Evolutionary conservation across 176 grass and related monocot species (phyloP), one percentile per base, ranked within the genome.

Genomic region (Melocanna baccifera): DNA sequence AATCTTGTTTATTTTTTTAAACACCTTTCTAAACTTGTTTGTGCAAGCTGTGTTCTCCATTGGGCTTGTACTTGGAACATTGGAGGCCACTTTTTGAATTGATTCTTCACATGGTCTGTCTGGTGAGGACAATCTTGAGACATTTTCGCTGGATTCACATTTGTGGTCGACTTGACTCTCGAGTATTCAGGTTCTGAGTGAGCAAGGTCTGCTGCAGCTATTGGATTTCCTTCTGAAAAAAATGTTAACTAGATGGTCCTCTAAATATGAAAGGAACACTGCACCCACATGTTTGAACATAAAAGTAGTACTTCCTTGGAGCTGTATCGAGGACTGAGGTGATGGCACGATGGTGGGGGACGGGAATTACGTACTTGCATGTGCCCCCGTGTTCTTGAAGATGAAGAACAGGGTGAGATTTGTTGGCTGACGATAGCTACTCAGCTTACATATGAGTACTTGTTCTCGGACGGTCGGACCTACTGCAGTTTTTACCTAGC

Each of bases 211-310:
- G 22, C 78, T 67, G 22, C 53, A 56, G 53, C 53, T 56, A 4
- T 59, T 43, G 15, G n/a, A 52, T 67, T 76, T 84, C 52, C 10
- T n/a, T 66, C 1, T 7, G 20, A 25, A 63, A 26, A 41, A 63
- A 37, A 50, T 83, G 59, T 13, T 53, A 5, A 22, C 30, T 64
- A 22, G 51, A 4, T 67, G 36, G 8, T 84, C 45, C 30, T 75
- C 57, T n/a, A n/a, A 30, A 15, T 42, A 65, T 67, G 72, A 74
- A 74, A 12, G 72, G 20, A 67, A 42, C 47, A 55, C 43, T 64
- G 69, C 59, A 75, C 15, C 42, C 32, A 37, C 81, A 75, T 66
- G 32, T 25, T 53, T n/a, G 26, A 84, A 14, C 71, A 76, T 66
- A 13, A 15, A 32, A 74, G 28, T 30, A 7, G 65, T 39, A 9